Evolutionary conservation across 1,284 basidiomycete genomes (phyloP).

Genomic region (Calocybe gambosa): DNA sequence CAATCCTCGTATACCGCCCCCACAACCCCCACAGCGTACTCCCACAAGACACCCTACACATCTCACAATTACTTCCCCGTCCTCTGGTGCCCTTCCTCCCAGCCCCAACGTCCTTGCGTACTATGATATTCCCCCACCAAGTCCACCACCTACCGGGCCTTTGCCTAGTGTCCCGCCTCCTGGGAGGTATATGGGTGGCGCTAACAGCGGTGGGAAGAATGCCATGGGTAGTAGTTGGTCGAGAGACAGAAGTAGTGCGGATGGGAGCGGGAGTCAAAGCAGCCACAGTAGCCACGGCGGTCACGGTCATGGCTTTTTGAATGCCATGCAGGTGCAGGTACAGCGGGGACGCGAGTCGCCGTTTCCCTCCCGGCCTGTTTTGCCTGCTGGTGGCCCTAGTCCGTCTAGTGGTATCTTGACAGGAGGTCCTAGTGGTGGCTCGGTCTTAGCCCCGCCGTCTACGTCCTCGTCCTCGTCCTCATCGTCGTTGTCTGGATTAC

Average conservation of each 20-base stretch:
- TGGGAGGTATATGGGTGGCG: slow-evolving; percentile 12
- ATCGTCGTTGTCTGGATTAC: slow-evolving; percentile 11
- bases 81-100: slow-evolving; percentile 26
- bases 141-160: slow-evolving; percentile 44
- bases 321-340: slow-evolving; percentile 22
- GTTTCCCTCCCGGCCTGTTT: slow-evolving; percentile 40
- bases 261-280: not conserved
- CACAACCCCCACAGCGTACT: not conserved
- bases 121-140: slow-evolving; percentile 51
- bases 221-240: not conserved
- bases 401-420: too few species aligned
- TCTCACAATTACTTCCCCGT: slow-evolving; percentile 22
- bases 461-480: too few species aligned
- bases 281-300: not conserved
- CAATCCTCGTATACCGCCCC: not conserved
- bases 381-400: slow-evolving; percentile 8
- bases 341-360: slow-evolving; percentile 45
- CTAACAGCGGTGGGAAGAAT: not conserved
- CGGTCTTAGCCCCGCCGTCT: too few species aligned
- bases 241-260: not conserved
- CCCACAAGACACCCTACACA: slow-evolving; percentile 14
- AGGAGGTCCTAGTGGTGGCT: too few species aligned
- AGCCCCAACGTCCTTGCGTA: slow-evolving; percentile 38
- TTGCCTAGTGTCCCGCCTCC: slow-evolving; percentile 36
- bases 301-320: too few species aligned